Evolutionary conservation across 225 moss, liverwort and hornwort species (phyloP), one percentile per base, ranked within the genome.

Genomic region (Pleurozium schreberi): DNA sequence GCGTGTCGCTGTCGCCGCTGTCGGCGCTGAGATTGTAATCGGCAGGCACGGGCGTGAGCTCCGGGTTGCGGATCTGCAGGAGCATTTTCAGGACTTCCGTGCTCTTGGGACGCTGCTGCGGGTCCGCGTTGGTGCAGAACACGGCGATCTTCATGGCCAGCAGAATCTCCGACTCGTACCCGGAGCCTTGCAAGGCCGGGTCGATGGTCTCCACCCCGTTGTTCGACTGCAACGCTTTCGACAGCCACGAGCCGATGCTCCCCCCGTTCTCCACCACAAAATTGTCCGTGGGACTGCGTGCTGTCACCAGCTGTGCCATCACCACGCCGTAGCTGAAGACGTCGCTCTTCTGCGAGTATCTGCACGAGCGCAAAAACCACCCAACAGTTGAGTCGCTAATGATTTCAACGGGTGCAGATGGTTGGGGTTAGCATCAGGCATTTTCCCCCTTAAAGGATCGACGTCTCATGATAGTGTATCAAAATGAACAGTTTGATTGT

Each of bases 101-200:
- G 90, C 98, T 98, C 30, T 90, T 87, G 23, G 98, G 98, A 10
- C 98, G 91, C 47, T 92, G 94, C 38, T 49, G 80, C 1, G 98
- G 95, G 45, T 91, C 90, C 13, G 23, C 6, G 43, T 73, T 89
- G 21, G 97, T 97, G 93, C 98, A 98, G 86, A 97, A 98, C 11
- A 95, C 96, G 42, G 96, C 95, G 50, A 98, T 92, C 83, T 96
- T 96, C 96, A 97, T 94, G 63, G 95, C 98, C 55, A 96, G 81
- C 5, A 94, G 69, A 34, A 98, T 92, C 89, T 98, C 95, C 5
- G 88, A 85, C 82, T 94, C 94, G 49, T 87, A 92, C 8, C 79
- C 91, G 10, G 84, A 58, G n/a, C 92, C 93, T 30, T 86, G 85
- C 78, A 98, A 90, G 77, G 88, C 91, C 12, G 96, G 95, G 50